phyloP scores from a whole-genome alignment of 1,139 yeast genomes.

The Yamadazyma atmosphaerica region DNA sequence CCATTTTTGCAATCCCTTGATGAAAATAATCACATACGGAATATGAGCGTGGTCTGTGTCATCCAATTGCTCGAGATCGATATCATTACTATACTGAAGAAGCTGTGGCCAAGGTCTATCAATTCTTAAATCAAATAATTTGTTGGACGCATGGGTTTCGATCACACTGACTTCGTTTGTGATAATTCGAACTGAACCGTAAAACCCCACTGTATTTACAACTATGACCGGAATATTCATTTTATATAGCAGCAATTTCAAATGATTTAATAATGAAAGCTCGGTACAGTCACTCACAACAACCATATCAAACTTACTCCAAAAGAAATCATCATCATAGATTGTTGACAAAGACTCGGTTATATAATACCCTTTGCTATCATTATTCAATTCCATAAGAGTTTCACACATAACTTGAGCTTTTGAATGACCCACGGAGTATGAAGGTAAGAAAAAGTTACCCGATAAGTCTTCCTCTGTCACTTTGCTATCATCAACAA shows the following conservation, averaged over 20 bases:
- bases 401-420: conserved; percentile 40
- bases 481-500: conserved; percentile 52
- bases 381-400: conserved; percentile 61
- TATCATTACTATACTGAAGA: conserved; percentile 47
- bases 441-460: conserved; percentile 60
- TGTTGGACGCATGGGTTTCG: conserved; percentile 73
- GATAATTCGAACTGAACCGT: conserved; percentile 60
- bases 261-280: conserved; percentile 15
- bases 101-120: conserved; percentile 78
- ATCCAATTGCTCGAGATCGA: conserved; percentile 48
- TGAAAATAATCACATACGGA: conserved; percentile 70
- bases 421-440: conserved; percentile 44
- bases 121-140: conserved; percentile 66
- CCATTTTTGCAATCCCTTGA: conserved; percentile 56
- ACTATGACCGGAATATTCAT: conserved; percentile 54
- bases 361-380: conserved; percentile 46
- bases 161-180: conserved; percentile 58
- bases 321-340: conserved; percentile 25
- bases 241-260: conserved; percentile 43
- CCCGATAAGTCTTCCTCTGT: conserved; percentile 46
- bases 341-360: conserved; percentile 18
- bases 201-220: conserved; percentile 61
- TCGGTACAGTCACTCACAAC: conserved; percentile 40
- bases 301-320: conserved; percentile 57
- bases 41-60: conserved; percentile 63